A percentile compares a stretch with the other conserved stretches of the same genome.
Evolutionary conservation across 2,329 filamentous ascomycete genomes (phyloP).

Genomic region (Aciculosporium take): DNA sequence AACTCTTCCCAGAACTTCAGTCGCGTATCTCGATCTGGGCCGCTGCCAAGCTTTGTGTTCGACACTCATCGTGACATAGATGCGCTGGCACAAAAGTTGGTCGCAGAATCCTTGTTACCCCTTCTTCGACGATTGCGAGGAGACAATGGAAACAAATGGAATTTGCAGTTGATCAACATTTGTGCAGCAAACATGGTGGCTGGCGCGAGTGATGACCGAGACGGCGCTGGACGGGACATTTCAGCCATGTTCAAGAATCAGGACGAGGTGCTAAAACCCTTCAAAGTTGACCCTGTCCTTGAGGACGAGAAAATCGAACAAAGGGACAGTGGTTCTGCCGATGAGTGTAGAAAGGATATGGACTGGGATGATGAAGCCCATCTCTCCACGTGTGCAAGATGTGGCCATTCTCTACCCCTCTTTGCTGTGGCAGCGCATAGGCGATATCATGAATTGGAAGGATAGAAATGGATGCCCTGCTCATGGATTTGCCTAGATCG

Average conservation of each 20-base stretch:
- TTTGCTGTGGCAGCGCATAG: constrained; percentile 45
- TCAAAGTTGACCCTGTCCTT: constrained; percentile 34
- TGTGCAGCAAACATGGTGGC: constrained; percentile 74
- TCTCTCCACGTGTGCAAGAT: constrained; percentile 26
- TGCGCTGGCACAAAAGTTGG: constrained; percentile 50
- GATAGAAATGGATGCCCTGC: neutral
- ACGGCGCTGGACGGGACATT: constrained; percentile 59
- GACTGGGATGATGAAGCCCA: constrained; percentile 20
- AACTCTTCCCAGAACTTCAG: constrained; percentile 44
- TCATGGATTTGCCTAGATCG: neutral
- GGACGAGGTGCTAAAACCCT: constrained; percentile 53
- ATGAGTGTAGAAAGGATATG: constrained; percentile 10
- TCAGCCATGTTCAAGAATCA: constrained; percentile 68
- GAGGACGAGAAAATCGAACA: constrained; percentile 9
- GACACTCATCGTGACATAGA: constrained; percentile 43
- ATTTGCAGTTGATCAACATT: constrained; percentile 72
- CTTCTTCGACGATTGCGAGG: constrained; percentile 64
- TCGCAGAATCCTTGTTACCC: constrained; percentile 51
- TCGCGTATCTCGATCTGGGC: constrained; percentile 60
- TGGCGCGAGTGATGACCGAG: constrained; percentile 33
- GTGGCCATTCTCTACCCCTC: constrained; percentile 37
- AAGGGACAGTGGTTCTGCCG: constrained; percentile 14
- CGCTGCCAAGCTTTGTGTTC: constrained; percentile 63
- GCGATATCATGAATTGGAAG: constrained; percentile 22
- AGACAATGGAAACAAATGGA: constrained; percentile 53